Percentiles rank a stretch among this genome's conserved stretches.
phyloP scores from a whole-genome alignment of 352 stramenopile species.

The Globisporangium rhizosaccharum region DNA sequence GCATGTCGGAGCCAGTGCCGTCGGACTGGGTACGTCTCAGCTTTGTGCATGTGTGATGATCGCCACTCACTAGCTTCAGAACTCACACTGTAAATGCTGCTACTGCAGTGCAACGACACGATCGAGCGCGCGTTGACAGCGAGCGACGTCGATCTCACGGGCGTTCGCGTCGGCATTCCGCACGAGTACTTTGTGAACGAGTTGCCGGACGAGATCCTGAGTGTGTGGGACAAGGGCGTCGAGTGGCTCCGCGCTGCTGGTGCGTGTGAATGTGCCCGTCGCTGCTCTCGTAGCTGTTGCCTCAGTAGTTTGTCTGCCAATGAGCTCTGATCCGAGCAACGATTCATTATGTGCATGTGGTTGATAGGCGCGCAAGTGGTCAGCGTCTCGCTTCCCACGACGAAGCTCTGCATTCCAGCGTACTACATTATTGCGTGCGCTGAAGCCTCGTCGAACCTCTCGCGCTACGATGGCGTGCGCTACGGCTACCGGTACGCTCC shows the following conservation, averaged over 20 bases:
- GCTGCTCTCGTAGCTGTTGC: not conserved
- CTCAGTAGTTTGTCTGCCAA: not conserved
- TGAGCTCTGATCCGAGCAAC: not conserved
- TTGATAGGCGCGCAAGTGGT: slow-evolving; percentile 59
- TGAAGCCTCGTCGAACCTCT: slow-evolving; percentile 97
- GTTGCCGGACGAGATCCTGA: slow-evolving; percentile 76
- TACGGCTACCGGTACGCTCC: slow-evolving; percentile 72
- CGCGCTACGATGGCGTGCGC: slow-evolving; percentile 94
- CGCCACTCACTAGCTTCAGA: not conserved
- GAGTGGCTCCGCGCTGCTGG: slow-evolving; percentile 60
- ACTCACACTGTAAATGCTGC: not conserved
- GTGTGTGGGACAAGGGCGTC: slow-evolving; percentile 80
- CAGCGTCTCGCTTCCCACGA: slow-evolving; percentile 67
- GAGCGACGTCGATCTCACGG: slow-evolving; percentile 41
- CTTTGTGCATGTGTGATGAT: not conserved
- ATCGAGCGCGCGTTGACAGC: slow-evolving; percentile 21
- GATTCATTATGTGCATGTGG: not conserved
- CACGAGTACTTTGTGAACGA: slow-evolving; percentile 94
- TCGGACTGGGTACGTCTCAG: slow-evolving; percentile 47
- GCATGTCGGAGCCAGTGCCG: slow-evolving; percentile 36
- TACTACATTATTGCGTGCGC: slow-evolving; percentile 99
- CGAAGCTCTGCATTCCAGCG: slow-evolving; percentile 87
- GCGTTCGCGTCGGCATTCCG: slow-evolving; percentile 90
- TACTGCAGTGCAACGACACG: slow-evolving; percentile 29
- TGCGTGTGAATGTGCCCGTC: not conserved